These are phyloP conservation scores for Boletus rubroflammeus DNA, from an alignment of 768 basidiomycete genomes.

Conservation along the genomic window DNA sequence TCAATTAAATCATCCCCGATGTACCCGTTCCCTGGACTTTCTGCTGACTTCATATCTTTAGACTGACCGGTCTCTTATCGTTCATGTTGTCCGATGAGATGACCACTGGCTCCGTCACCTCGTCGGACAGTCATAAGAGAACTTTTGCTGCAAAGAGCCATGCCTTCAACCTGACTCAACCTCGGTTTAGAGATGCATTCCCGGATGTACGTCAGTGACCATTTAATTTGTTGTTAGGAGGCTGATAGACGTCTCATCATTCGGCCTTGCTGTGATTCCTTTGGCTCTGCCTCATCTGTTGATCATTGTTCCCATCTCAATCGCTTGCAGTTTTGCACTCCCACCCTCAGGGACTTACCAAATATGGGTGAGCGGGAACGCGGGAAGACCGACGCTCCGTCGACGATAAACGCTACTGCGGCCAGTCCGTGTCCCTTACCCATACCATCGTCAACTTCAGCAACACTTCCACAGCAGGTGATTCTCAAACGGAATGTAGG, in stretches of 20 bases:
- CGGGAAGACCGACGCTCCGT: slow-evolving; percentile 41
- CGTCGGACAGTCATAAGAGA: slow-evolving; percentile 75
- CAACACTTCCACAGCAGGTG: slow-evolving; percentile 21
- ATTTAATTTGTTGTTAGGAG: slow-evolving; percentile 17
- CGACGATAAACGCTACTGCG: slow-evolving; percentile 20
- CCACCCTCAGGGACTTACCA: slow-evolving; percentile 68
- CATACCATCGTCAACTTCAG: slow-evolving; percentile 18
- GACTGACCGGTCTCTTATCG: slow-evolving; percentile 87
- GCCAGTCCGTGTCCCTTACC: slow-evolving; percentile 15
- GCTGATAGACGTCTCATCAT: slow-evolving; percentile 22
- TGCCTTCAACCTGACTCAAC: slow-evolving; percentile 75
- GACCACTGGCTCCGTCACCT: slow-evolving; percentile 89
- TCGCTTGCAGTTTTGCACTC: slow-evolving; percentile 59
- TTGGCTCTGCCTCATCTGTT: slow-evolving; percentile 15
- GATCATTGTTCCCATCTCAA: slow-evolving; percentile 16
- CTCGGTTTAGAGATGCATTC: slow-evolving; percentile 84
- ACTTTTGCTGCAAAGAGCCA: slow-evolving; percentile 77
- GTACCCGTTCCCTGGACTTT: neutral
- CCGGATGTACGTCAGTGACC: slow-evolving; percentile 64
- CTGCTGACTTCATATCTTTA: slow-evolving; percentile 31
- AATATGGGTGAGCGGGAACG: slow-evolving; percentile 89
- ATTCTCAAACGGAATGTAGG: slow-evolving; percentile 18
- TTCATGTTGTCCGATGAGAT: slow-evolving; percentile 97
- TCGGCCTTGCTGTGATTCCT: slow-evolving; percentile 15
- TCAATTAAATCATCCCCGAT: slow-evolving; percentile 12